Conservation (phyloP, 495 filamentous ascomycete genomes). For the Penicillium psychrofluorescens region DNA sequence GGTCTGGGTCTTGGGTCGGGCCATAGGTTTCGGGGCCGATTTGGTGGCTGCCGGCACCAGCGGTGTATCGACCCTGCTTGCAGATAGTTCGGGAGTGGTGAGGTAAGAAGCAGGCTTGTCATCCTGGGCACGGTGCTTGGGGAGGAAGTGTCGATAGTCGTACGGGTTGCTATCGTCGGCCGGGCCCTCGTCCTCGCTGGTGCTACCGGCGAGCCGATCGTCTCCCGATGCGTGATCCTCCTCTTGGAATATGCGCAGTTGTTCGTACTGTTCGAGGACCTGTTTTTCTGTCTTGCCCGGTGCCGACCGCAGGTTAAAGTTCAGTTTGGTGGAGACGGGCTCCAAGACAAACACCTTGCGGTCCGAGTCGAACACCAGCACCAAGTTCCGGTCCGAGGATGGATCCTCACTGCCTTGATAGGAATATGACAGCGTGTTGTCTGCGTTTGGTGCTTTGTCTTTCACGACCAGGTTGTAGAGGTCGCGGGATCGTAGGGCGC, state of each 20-base stretch:
- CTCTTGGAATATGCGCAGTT: slow-evolving; percentile 35
- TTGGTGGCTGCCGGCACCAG: slow-evolving; percentile 16
- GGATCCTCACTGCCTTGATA: slow-evolving; percentile 47
- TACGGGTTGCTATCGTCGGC: slow-evolving; percentile 50
- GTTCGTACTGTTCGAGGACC: slow-evolving; percentile 37
- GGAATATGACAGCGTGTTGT: slow-evolving; percentile 35
- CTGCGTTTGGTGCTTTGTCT: slow-evolving; percentile 38
- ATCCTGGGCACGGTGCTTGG: slow-evolving; percentile 26
- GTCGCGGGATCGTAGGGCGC: slow-evolving; percentile 27
- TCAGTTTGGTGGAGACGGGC: slow-evolving; percentile 41
- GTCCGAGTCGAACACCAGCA: slow-evolving; percentile 45
- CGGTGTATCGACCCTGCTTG: slow-evolving; percentile 29
- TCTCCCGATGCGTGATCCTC: slow-evolving; percentile 32
- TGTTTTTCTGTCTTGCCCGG: slow-evolving; percentile 39
- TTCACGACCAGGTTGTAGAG: slow-evolving; percentile 43
- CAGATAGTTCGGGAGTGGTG: slow-evolving; percentile 31
- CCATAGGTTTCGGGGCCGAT: slow-evolving; percentile 21
- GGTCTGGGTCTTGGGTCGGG: slow-evolving; percentile 25
- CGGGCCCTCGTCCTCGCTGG: slow-evolving; percentile 34
- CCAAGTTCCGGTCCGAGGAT: slow-evolving; percentile 30
- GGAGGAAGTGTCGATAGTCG: slow-evolving; percentile 53
- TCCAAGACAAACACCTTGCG: slow-evolving; percentile 46
- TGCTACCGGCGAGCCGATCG: slow-evolving; percentile 31
- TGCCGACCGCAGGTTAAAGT: slow-evolving; percentile 50
- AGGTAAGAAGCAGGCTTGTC: slow-evolving; percentile 27